Percentiles rank a stretch among this genome's conserved stretches.
phyloP scores from a whole-genome alignment of 441 rosid species.

The Hura crepitans region DNA sequence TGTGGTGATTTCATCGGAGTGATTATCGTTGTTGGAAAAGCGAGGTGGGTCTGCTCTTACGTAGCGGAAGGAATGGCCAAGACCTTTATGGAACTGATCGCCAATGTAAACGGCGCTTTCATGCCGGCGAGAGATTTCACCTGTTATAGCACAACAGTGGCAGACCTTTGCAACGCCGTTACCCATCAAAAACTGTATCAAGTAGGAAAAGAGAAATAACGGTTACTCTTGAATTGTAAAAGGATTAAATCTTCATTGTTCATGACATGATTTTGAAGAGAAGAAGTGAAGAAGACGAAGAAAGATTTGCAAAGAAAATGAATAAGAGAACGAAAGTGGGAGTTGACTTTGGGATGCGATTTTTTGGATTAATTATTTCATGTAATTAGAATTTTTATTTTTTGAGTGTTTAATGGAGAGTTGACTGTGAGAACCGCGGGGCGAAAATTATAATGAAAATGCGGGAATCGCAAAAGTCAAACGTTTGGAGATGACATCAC shows the following conservation, averaged over 20 bases:
- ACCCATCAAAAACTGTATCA: constrained; percentile 26
- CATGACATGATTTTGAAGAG: neutral
- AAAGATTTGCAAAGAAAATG: constrained; percentile 18
- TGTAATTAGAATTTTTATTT: constrained; percentile 2
- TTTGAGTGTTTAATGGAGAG: constrained; percentile 25
- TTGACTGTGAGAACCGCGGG: constrained; percentile 27
- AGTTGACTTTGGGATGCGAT: constrained; percentile 34
- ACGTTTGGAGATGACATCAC: constrained; percentile 12
- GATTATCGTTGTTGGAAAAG: constrained; percentile 28
- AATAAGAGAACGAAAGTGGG: constrained; percentile 9
- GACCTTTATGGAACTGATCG: constrained; percentile 39
- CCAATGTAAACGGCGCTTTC: constrained; percentile 28
- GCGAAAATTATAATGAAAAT: neutral
- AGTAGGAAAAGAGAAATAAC: neutral
- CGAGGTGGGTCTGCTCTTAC: constrained; percentile 34
- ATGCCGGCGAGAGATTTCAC: constrained; percentile 30
- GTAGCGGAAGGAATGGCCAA: constrained; percentile 54
- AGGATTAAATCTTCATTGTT: neutral
- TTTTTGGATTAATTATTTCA: constrained; percentile 1
- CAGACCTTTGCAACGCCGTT: constrained; percentile 39
- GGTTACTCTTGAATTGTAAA: neutral
- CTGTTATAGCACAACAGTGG: constrained; percentile 32
- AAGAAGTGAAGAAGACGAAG: constrained; percentile 15
- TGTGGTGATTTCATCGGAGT: constrained; percentile 39
- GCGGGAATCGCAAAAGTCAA: constrained; percentile 23